Evolutionary conservation across 2,329 filamentous ascomycete species (phyloP), one percentile per base, ranked within the genome.

Genomic region (Cordyceps tenuipes): DNA sequence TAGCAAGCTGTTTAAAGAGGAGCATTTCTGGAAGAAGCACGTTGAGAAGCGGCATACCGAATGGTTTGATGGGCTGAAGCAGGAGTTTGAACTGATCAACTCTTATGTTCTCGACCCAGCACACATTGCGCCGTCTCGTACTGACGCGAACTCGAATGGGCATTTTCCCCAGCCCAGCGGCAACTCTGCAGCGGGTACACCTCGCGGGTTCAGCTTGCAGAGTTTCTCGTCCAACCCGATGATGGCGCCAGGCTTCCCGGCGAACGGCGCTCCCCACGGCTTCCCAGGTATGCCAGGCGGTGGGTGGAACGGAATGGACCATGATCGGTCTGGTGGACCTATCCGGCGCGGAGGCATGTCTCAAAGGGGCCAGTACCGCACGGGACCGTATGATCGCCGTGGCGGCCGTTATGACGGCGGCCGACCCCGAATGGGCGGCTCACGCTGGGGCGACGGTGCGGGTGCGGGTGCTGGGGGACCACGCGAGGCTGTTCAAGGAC

Each of bases 21-120:
- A 96, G 48, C 86, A 93, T 67, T 99, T 99, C 72, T 99, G 95
- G 93, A 87, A 86, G 69, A 99, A 99, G 79, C 94, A 99, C 68
- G 87, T 97, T 17, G 93, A 97, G 75, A 99, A 99, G 77, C 86
- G 95, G 61, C 94, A 99, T 72, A 72, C 83, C 0, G 93, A 97
- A 58, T 99, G 92, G 89, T 82, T 89, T 49, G 87, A 92, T 39
- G 82, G 78, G 57, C 77, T 97, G 64, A 88, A 87, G 71, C 86
- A 88, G 70, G 93, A 97, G 91, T 86, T 96, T 66, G 83, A 89
- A 61, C 85, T 97, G 17, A 89, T 99, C 69, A 99, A 99, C 70
- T 86, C 88, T 34, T 99, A 99, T 69, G 91, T 97, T 36, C 80
- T 96, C 49, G 94, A 99, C 69, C 94, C 94, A 46, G 87, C 93